Evolutionary conservation across 768 basidiomycete genomes (phyloP).

Genomic region (Strobilomyces confusus): DNA sequence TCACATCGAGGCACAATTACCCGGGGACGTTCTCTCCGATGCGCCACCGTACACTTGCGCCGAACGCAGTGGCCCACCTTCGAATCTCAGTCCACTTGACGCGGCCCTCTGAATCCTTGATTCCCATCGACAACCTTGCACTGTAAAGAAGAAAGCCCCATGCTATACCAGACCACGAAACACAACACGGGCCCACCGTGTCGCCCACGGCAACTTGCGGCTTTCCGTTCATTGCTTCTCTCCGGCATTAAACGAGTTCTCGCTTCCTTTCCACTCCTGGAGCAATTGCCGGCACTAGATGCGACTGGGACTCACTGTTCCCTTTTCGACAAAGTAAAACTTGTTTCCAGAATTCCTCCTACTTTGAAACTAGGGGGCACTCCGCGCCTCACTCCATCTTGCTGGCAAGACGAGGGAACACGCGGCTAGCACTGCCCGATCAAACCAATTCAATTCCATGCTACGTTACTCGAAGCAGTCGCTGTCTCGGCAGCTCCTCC

Average conservation of each 20-base stretch:
- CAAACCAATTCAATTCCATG: neutral
- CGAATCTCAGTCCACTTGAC: slow-evolving; percentile 2
- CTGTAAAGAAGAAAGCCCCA: neutral
- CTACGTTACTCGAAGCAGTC: neutral
- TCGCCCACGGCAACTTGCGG: neutral
- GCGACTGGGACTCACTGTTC: neutral
- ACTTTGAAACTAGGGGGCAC: slow-evolving; percentile 8
- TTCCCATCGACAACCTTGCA: slow-evolving; percentile 7
- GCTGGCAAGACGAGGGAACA: neutral
- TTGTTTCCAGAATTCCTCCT: neutral
- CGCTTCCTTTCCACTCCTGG: neutral
- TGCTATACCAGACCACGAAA: neutral
- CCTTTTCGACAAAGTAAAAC: slow-evolving; percentile 7
- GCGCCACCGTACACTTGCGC: neutral
- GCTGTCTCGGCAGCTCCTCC: neutral
- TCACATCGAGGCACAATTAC: neutral
- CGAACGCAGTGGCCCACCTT: neutral
- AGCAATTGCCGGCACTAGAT: neutral
- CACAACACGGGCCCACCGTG: neutral
- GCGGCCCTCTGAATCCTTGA: neutral
- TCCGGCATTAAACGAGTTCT: neutral
- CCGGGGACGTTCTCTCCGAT: neutral
- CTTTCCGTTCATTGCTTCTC: neutral
- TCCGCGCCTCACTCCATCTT: neutral
- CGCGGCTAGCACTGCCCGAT: slow-evolving; percentile 1